Conservation (phyloP, 768 basidiomycete species). For the Boletellus ananiceps region DNA sequence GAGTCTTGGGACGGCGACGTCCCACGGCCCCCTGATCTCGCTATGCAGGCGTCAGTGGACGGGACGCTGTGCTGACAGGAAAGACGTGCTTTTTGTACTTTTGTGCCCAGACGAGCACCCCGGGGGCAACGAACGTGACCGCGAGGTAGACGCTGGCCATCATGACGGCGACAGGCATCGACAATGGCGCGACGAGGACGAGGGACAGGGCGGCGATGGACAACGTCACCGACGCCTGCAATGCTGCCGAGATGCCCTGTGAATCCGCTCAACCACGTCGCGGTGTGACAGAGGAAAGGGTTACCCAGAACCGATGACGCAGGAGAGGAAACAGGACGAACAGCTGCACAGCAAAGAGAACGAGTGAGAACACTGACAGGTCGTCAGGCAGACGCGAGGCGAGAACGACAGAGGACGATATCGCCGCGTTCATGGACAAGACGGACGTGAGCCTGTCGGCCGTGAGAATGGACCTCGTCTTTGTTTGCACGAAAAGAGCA, state of each 20-base stretch:
- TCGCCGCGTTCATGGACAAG: slow-evolving; percentile 84
- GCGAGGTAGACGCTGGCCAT: slow-evolving; percentile 47
- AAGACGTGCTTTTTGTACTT: slow-evolving; percentile 75
- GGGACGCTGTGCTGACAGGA: slow-evolving; percentile 7
- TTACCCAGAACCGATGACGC: slow-evolving; percentile 67
- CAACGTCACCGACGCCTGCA: slow-evolving; percentile 54
- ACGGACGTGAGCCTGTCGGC: slow-evolving; percentile 69
- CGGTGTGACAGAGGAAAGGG: slow-evolving; percentile 13
- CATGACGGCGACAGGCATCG: slow-evolving; percentile 50
- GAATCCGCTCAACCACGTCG: slow-evolving; percentile 13
- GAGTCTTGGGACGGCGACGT: slow-evolving; percentile 74
- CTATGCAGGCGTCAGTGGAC: slow-evolving; percentile 35
- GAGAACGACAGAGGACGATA: slow-evolving; percentile 89
- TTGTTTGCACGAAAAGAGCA: slow-evolving; percentile 15
- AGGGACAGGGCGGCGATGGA: slow-evolving; percentile 48
- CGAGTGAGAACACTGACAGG: slow-evolving; percentile 82
- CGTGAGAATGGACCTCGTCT: slow-evolving; percentile 19
- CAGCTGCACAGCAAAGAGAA: slow-evolving; percentile 75
- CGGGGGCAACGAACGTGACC: slow-evolving; percentile 71
- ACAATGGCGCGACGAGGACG: slow-evolving; percentile 49
- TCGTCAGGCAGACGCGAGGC: slow-evolving; percentile 85
- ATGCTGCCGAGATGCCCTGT: slow-evolving; percentile 43
- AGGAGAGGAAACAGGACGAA: slow-evolving; percentile 85
- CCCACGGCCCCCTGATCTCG: slow-evolving; percentile 89
- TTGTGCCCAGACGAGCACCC: slow-evolving; percentile 77